Base-by-base conservation (phyloP, 495 filamentous ascomycete genomes). In the Aspergillus funiculosus region DNA sequence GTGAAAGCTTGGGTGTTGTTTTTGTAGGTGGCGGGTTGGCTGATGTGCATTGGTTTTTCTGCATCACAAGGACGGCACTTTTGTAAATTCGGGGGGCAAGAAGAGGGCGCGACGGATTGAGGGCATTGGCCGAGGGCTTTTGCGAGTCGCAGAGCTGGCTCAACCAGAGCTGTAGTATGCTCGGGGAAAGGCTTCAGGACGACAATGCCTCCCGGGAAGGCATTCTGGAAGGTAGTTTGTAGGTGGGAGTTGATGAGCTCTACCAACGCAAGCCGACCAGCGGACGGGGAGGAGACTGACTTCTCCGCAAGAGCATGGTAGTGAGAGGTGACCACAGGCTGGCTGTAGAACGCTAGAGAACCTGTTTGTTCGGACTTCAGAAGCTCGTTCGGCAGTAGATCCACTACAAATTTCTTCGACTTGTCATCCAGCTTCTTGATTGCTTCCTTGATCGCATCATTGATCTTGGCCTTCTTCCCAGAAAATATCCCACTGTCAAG, bases 181-280 rank as follows among this genome's bases (percentile, higher is more conserved):
- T 83, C 65, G 3, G 82, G 72, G 26, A 83, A 73, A 4, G 91
- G 88, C 46, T 89, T 87, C 14, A 95, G 64, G 28, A 97, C 78
- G 8, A 80, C 75, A 42, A 97, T 82, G 9, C 91, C 90, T 2
- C 67, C 66, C 1, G 70, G 61, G 69, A 89, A 96, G n/a, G 71
- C 69, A 55, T 81, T 85, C 48, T 91, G 87, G 73, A 89, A 95
- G 35, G 81, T 87, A 37, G 73, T 80, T 57, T 96, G 92, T 8
- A 96, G 77, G 59, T 98, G 92, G 0, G 81, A 73, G 57, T 86
- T 87, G 54, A 97, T 87, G 37, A 98, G 77, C 15, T 79, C 62
- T 25, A 81, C 82, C 31, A 96, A 74, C 21, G 70, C 62, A 42
- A 67, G 61, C 28, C 88, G 71, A 7, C 83, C 85, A 14, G 72